Evolutionary conservation across 352 stramenopile genomes (phyloP).

Genomic region (Globisporangium yorkense): DNA sequence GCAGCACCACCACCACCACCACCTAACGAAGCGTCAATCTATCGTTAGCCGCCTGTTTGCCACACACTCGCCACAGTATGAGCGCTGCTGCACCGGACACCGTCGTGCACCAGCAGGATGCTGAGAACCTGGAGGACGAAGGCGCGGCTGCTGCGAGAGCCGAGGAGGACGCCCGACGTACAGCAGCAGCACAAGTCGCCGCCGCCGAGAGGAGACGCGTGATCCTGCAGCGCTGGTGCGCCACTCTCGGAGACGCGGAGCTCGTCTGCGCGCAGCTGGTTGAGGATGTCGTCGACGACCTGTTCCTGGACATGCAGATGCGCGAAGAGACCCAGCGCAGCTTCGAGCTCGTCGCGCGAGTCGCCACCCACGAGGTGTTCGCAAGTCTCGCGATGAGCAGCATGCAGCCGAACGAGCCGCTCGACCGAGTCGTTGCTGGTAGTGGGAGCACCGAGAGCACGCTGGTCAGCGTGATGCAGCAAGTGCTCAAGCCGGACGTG

Average conservation of each 20-base stretch:
- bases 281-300: conserved; percentile 27
- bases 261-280: conserved; percentile 25
- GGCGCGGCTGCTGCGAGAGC: not conserved
- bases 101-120: not conserved
- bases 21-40: too few relatives aligned
- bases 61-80: conserved; percentile 1
- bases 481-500: conserved; percentile 8
- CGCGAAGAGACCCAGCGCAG: conserved; percentile 21
- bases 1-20: too few relatives aligned
- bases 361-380: conserved; percentile 21
- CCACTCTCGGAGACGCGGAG: conserved; percentile 26
- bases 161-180: not conserved
- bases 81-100: conserved; percentile 3
- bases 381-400: conserved; percentile 19
- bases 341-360: conserved; percentile 16
- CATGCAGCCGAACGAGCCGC: conserved; percentile 13
- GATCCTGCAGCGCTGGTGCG: conserved; percentile 8
- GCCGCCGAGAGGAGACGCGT: not conserved
- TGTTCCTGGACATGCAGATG: conserved; percentile 45
- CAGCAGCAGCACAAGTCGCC: not conserved
- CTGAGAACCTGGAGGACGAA: not conserved
- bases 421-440: conserved; percentile 13
- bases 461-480: conserved; percentile 1
- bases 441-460: not conserved
- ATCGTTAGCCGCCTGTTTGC: too few relatives aligned